phyloP scores from a whole-genome alignment of 805 yeast species.

The Naumovozyma dairenensis region DNA sequence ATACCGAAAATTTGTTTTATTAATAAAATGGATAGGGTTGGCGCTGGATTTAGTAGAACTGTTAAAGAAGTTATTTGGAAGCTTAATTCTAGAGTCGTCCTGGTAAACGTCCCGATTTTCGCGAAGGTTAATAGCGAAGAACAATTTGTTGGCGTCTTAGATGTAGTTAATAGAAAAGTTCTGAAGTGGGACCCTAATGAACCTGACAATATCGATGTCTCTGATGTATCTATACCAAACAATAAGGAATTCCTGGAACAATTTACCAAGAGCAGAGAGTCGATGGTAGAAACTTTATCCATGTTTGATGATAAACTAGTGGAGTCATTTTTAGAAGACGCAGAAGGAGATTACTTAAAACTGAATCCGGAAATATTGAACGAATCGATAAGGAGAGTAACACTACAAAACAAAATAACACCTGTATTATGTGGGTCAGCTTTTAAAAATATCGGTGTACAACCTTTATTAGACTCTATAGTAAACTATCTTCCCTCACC shows the following conservation, averaged over 20 bases:
- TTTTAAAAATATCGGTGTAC: conserved; percentile 87
- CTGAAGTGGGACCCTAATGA: conserved; percentile 36
- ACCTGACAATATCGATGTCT: conserved; percentile 19
- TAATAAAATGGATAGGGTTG: conserved; percentile 93
- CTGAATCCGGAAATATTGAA: conserved; percentile 50
- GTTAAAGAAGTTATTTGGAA: conserved; percentile 74
- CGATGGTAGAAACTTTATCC: conserved; percentile 74
- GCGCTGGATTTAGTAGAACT: conserved; percentile 89
- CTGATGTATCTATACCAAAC: conserved; percentile 48
- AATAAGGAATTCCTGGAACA: conserved; percentile 35
- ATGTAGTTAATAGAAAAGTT: conserved; percentile 43
- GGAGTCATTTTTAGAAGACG: conserved; percentile 66
- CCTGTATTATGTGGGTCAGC: conserved; percentile 93
- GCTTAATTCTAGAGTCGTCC: conserved; percentile 60
- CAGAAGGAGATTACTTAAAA: conserved; percentile 50
- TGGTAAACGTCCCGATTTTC: conserved; percentile 74
- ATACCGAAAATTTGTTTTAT: conserved; percentile 76
- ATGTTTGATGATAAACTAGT: conserved; percentile 73
- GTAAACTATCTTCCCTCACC: conserved; percentile 78
- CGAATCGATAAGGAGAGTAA: conserved; percentile 52
- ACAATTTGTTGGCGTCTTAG: conserved; percentile 47
- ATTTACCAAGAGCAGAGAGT: conserved; percentile 50
- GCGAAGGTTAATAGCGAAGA: conserved; percentile 26
- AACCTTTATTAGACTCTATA: conserved; percentile 82
- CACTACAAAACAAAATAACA: conserved; percentile 45